phyloP scores from a whole-genome alignment of 2,329 filamentous ascomycete species.

The Blastomyces parvus region DNA sequence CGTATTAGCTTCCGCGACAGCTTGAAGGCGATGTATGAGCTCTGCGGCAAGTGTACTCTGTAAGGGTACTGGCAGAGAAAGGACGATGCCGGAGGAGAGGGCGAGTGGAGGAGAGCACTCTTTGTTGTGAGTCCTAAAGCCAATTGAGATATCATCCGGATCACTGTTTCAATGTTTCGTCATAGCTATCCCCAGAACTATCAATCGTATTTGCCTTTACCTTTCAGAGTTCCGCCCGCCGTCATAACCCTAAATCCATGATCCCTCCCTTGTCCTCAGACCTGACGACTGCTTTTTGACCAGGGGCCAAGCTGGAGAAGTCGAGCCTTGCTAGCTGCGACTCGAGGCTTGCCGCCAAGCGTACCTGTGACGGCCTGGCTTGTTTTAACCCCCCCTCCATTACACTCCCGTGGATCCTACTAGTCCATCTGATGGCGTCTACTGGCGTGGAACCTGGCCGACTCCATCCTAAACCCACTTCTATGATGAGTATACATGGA shows the following conservation, averaged over 20 bases:
- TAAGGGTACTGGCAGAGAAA: not conserved
- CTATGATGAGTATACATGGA: not conserved
- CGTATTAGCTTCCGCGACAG: too few species aligned
- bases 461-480: not conserved
- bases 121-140: not conserved
- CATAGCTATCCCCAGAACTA: not conserved
- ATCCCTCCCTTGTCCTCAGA: not conserved
- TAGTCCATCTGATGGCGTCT: conserved; percentile 1
- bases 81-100: not conserved
- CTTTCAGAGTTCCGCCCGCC: not conserved
- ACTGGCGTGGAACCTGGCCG: not conserved
- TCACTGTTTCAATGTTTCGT: not conserved
- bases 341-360: not conserved
- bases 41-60: not conserved
- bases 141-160: not conserved
- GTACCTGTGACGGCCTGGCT: not conserved
- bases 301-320: not conserved
- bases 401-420: conserved; percentile 1
- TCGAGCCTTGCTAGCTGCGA: not conserved
- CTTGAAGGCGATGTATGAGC: not conserved
- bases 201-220: not conserved
- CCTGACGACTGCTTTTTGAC: not conserved
- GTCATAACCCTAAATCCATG: not conserved
- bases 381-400: not conserved
- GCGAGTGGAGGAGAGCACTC: not conserved